Percentiles rank a stretch among this genome's conserved stretches.
These are phyloP conservation scores for Chaetothyriales sp. DNA, from an alignment of 2,329 filamentous ascomycete genomes.

Conservation along the genomic window DNA sequence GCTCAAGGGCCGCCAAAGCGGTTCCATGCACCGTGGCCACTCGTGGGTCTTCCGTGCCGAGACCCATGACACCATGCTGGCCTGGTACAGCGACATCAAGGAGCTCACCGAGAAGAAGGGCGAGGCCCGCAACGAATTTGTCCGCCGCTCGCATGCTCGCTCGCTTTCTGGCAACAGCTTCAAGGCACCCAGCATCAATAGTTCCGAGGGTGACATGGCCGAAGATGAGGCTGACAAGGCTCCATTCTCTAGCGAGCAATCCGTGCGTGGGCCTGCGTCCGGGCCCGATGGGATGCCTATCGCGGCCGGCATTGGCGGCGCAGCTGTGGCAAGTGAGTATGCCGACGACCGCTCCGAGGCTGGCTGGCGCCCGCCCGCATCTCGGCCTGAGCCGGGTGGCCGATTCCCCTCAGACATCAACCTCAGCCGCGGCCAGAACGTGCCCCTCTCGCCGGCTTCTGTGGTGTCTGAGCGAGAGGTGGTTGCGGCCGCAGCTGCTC, in stretches of 20 bases:
- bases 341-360: slow-evolving; percentile 17
- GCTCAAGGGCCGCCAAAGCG: slow-evolving; percentile 88
- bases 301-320: slow-evolving; percentile 22
- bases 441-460: slow-evolving; percentile 65
- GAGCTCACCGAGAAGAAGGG: slow-evolving; percentile 74
- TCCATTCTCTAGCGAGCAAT: slow-evolving; percentile 46
- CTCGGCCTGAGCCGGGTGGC: slow-evolving; percentile 79
- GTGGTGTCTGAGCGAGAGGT: slow-evolving; percentile 55
- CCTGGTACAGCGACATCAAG: slow-evolving; percentile 91
- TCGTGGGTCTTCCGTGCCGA: slow-evolving; percentile 55
- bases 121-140: slow-evolving; percentile 76
- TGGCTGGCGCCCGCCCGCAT: slow-evolving; percentile 31
- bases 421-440: slow-evolving; percentile 72
- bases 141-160: slow-evolving; percentile 57
- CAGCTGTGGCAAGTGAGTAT: slow-evolving; percentile 15
- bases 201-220: slow-evolving; percentile 63
- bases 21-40: slow-evolving; percentile 70
- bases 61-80: slow-evolving; percentile 83
- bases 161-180: slow-evolving; percentile 53
- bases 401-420: slow-evolving; percentile 90
- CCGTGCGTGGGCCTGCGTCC: slow-evolving; percentile 13
- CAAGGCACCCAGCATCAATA: slow-evolving; percentile 44
- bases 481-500: slow-evolving; percentile 42
- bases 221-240: slow-evolving; percentile 55
- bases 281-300: slow-evolving; percentile 21